A percentile compares a stretch with the other conserved stretches of the same genome.
Evolutionary conservation across 257 asterid species (phyloP).

Genomic region (Solanum corneliomulleri): DNA sequence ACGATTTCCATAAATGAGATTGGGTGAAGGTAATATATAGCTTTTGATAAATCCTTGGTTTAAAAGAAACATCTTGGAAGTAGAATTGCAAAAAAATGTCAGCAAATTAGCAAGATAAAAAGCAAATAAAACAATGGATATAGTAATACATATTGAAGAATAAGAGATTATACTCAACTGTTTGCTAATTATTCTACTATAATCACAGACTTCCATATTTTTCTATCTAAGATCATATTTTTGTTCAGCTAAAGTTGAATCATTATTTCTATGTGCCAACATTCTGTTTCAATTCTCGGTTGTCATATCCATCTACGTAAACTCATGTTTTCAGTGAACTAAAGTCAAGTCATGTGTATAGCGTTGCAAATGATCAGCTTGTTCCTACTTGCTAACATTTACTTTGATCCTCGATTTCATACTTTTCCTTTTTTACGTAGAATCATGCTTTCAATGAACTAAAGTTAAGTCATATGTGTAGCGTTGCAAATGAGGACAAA

Average conservation of each 20-base stretch:
- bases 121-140: neutral
- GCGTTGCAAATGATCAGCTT: neutral
- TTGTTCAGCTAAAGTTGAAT: neutral
- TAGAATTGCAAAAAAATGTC: neutral
- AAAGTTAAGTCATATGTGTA: neutral
- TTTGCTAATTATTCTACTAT: neutral
- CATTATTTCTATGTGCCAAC: neutral
- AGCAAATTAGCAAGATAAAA: neutral
- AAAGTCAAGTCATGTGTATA: neutral
- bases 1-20: neutral
- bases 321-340: neutral
- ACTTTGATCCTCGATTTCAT: neutral
- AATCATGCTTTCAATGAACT: neutral
- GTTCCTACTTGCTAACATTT: neutral
- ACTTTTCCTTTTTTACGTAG: fast-evolving
- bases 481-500: neutral
- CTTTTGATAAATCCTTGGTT: neutral
- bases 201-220: neutral
- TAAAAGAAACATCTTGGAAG: neutral
- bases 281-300: neutral
- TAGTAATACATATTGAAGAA: neutral
- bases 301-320: neutral
- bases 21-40: neutral
- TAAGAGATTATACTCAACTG: neutral
- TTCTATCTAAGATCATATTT: neutral